A percentile compares a stretch with the other conserved stretches of the same genome.
These are phyloP conservation scores for Verbascum thapsus DNA, from an alignment of 257 asterid genomes.

Conservation along the genomic window DNA sequence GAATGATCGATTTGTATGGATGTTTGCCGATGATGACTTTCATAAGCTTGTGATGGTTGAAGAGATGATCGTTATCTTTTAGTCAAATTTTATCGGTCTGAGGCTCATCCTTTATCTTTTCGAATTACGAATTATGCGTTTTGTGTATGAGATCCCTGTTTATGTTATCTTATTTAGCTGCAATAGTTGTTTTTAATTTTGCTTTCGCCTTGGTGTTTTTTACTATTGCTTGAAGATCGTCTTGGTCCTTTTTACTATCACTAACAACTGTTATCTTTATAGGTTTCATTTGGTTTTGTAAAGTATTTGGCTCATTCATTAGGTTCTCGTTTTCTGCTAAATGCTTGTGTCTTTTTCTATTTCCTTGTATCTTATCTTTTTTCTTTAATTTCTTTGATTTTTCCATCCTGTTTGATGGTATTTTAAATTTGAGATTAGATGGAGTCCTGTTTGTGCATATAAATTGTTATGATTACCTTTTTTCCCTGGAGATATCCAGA, in stretches of 20 bases:
- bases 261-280: too few relatives aligned
- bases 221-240: background rate
- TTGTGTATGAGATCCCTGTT: background rate
- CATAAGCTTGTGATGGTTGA: slow-evolving; percentile 37
- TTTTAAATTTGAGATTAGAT: background rate
- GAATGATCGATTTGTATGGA: background rate
- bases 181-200: background rate
- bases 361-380: too few relatives aligned
- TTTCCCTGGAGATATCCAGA: background rate
- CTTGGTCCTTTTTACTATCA: too few relatives aligned
- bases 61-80: slow-evolving; percentile 38
- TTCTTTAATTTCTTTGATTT: too few relatives aligned
- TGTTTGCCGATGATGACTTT: slow-evolving; percentile 41
- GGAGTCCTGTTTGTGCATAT: background rate
- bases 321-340: background rate
- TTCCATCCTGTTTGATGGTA: background rate
- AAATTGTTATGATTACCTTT: background rate
- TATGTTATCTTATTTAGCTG: background rate
- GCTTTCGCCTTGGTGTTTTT: background rate
- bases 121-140: background rate
- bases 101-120: slow-evolving; percentile 31
- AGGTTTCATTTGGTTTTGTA: background rate
- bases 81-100: slow-evolving; percentile 54
- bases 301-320: background rate
- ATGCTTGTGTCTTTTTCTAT: too few relatives aligned